These are phyloP conservation scores for Carex pumila DNA, from an alignment of 176 grass and related monocot genomes.

Conservation along the genomic window DNA sequence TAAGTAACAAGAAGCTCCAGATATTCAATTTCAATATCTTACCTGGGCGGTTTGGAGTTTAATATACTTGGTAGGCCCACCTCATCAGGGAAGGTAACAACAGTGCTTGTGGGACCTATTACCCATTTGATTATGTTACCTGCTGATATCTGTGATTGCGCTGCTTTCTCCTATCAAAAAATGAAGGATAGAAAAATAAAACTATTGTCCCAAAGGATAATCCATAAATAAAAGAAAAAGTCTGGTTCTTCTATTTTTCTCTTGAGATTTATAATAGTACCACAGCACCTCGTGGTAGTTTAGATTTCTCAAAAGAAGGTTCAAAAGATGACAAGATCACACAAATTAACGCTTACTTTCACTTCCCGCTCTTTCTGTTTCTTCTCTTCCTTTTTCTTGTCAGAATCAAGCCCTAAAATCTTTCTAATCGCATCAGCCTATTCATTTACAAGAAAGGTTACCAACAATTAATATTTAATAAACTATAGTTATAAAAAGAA, in stretches of 20 bases:
- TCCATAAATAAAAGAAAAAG: not conserved
- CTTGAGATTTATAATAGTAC: not conserved
- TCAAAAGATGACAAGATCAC: conserved; percentile 1
- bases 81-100: conserved; percentile 66
- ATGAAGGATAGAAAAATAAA: not conserved
- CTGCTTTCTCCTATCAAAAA: conserved; percentile 45
- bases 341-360: conserved; percentile 35
- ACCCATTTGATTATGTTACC: conserved; percentile 53
- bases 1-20: not conserved
- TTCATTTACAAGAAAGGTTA: not conserved
- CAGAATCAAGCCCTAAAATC: conserved; percentile 84
- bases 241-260: conserved; percentile 2
- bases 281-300: not conserved
- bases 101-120: conserved; percentile 52
- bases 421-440: conserved; percentile 92
- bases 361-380: conserved; percentile 86
- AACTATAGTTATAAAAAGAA: not conserved
- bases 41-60: conserved; percentile 62
- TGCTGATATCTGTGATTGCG: conserved; percentile 30
- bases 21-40: not conserved
- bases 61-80: conserved; percentile 83
- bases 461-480: conserved; percentile 2
- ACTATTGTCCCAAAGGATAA: not conserved
- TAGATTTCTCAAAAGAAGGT: not conserved
- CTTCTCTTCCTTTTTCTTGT: conserved; percentile 96